phyloP scores from a whole-genome alignment of 352 stramenopile species.

The Phytophthora nicotianae region DNA sequence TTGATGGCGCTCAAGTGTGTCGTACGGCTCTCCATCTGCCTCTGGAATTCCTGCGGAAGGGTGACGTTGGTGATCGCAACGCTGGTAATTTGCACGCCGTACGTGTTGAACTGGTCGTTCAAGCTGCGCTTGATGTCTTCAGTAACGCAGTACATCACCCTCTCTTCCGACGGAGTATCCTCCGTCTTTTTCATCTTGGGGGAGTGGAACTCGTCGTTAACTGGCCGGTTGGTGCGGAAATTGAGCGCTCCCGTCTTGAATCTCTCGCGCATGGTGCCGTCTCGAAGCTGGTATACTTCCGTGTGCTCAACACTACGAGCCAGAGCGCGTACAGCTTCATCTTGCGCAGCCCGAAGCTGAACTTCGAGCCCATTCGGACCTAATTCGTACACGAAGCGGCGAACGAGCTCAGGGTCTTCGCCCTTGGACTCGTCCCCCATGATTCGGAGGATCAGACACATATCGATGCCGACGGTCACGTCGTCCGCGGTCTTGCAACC shows the following conservation, averaged over 20 bases:
- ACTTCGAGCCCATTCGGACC: constrained; percentile 83
- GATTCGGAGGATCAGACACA: constrained; percentile 89
- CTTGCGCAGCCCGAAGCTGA: constrained; percentile 82
- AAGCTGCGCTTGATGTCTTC: constrained; percentile 75
- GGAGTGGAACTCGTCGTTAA: constrained; percentile 32
- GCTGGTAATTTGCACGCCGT: constrained; percentile 75
- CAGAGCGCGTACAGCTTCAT: constrained; percentile 80
- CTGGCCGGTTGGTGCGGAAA: constrained; percentile 20
- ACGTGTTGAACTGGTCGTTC: constrained; percentile 79
- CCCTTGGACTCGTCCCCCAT: constrained; percentile 85
- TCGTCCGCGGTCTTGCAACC: constrained; percentile 91
- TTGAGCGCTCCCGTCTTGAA: constrained; percentile 62
- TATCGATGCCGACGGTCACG: constrained; percentile 87
- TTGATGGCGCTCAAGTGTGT: constrained; percentile 70
- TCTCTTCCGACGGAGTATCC: constrained; percentile 15
- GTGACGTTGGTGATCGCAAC: constrained; percentile 82
- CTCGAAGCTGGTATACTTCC: constrained; percentile 84
- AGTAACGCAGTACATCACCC: constrained; percentile 54
- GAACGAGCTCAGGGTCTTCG: constrained; percentile 85
- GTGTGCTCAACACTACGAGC: constrained; percentile 89
- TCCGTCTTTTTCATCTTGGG: constrained; percentile 20
- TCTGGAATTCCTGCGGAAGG: constrained; percentile 58
- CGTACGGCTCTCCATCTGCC: constrained; percentile 75
- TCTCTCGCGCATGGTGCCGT: constrained; percentile 70
- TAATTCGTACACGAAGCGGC: constrained; percentile 90